Base-by-base conservation (phyloP, 768 basidiomycete species). In the Coprinopsis cinerea region DNA sequence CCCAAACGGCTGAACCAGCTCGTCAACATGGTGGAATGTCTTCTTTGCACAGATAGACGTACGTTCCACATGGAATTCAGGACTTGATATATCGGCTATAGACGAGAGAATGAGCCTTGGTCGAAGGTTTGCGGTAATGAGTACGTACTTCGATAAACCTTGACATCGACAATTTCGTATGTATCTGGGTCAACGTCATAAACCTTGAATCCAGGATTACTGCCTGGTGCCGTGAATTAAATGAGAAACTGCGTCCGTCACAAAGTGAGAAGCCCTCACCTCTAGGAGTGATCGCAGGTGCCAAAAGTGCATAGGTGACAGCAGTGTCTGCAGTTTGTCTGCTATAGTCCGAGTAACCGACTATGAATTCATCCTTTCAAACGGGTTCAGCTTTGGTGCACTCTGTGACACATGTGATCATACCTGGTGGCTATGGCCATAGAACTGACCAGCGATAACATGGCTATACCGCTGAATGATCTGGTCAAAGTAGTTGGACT, bases 101-200 rank as follows among this genome's bases (percentile, higher is more conserved):
- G n/a, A 34, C 15, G 25, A 5, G 18, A 6, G 2, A 15, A 41
- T 35, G 9, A 34, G 20, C 13, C 15, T 18, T 28, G 14, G 20
- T 42, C 2, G 30, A 48, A 9, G 11, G 24, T 36, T 15, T 27
- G 28, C 9, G 15, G 5, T 13, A 18, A 20, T 20, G 9, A 35
- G 4, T 15, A 58, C 77, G 17, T 44, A 81, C 79, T 69, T 43
- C 68, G 64, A 58, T 75, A 79, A 0, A 75, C 76, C 11, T 68
- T 67, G 3, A 71, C 65, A 53, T 85, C 81, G 75, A 83, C 78
- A 43, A 85, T 61, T 55, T 83, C 83, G 55, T 76, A 83, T 6
- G 81, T 82, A 51, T 81, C 80, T 2, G 81, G 79, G 57, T 85
- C 83, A 23, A 85, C 66, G 45, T 83, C 81, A 58, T 83, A 83